Evolutionary conservation across 2,329 filamentous ascomycete species (phyloP), one percentile per base, ranked within the genome.

Genomic region (Bipolaris cookei): DNA sequence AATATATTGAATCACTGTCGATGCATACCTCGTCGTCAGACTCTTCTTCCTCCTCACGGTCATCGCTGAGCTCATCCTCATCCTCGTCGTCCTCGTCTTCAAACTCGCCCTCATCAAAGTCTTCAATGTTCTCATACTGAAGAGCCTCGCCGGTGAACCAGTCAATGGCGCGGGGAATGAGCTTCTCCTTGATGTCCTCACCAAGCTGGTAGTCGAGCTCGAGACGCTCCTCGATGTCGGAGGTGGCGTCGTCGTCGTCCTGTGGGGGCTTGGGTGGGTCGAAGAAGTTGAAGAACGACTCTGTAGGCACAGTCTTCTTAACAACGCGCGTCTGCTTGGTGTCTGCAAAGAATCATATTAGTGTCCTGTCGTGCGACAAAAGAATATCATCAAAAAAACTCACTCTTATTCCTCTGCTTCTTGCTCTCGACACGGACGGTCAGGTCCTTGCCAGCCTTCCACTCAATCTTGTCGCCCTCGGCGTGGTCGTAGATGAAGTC

Each of bases 401-500:
- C 84, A 99, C 95, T 98, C 88, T 98, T 99, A 83, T 99, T 99
- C 65, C 95, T 88, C 83, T 99, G 95, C 86, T 99, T 99, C 88
- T 99, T 99, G 85, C 92, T 96, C 85, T 99, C 95, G 59, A 98
- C 83, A 67, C 91, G 89, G 65, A 98, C 90, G 43, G 95, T 99
- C 69, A 99, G 83, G 75, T 99, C 95, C 80, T 96, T 92, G 72
- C 90, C 90, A 8, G 88, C 82, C 82, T 96, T 95, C 95, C 95
- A 99, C 70, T 97, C 90, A 73, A 99, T 96, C 85, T 96, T 95
- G 78, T 97, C 91, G 65, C 96, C 95, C 79, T 99, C 94, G 56
- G 96, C 95, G 76, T 99, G 95, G 77, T 99, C 95, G 77, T 99
- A 99, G 80, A 99, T 98, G 82, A 98, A 99, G 79, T 99, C 96